These are phyloP conservation scores for Yarrowia phangngaensis DNA, from an alignment of 805 yeast species.

Conservation along the genomic window DNA sequence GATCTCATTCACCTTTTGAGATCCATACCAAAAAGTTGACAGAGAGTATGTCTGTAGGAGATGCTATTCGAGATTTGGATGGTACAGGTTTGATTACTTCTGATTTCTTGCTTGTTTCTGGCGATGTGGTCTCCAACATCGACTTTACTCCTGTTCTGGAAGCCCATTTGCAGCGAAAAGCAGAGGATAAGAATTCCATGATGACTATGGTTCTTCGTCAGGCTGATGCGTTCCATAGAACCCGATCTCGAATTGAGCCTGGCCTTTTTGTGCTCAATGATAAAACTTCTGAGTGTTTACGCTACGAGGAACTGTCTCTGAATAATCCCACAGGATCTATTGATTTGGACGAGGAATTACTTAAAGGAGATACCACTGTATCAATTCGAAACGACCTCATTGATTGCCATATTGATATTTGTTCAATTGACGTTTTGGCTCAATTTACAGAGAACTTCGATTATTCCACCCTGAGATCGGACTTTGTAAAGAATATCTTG, in stretches of 20 bases:
- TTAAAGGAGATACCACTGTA: slow-evolving; percentile 60
- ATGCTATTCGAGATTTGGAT: slow-evolving; percentile 94
- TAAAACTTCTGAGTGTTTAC: slow-evolving; percentile 68
- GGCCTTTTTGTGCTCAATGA: slow-evolving; percentile 81
- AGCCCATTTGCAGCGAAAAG: slow-evolving; percentile 67
- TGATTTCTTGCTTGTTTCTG: slow-evolving; percentile 84
- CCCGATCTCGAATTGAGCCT: slow-evolving; percentile 75
- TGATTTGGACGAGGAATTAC: slow-evolving; percentile 75
- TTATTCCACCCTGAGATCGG: slow-evolving; percentile 78
- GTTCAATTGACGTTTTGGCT: slow-evolving; percentile 91
- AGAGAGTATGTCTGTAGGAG: slow-evolving; percentile 90
- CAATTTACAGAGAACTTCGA: slow-evolving; percentile 95
- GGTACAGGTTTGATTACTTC: slow-evolving; percentile 83
- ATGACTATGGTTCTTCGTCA: slow-evolving; percentile 89
- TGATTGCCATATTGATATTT: slow-evolving; percentile 94
- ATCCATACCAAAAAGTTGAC: slow-evolving; percentile 75
- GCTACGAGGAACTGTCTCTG: slow-evolving; percentile 72
- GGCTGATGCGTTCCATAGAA: slow-evolving; percentile 78
- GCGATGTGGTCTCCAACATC: slow-evolving; percentile 92
- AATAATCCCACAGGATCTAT: slow-evolving; percentile 46
- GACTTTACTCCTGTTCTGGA: slow-evolving; percentile 70
- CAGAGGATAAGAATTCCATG: slow-evolving; percentile 80
- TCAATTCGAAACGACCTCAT: slow-evolving; percentile 85
- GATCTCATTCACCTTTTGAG: slow-evolving; percentile 67
- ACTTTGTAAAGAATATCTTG: slow-evolving; percentile 85